phyloP scores from a whole-genome alignment of 768 basidiomycete genomes.

The Rhodotorula babjevae region DNA sequence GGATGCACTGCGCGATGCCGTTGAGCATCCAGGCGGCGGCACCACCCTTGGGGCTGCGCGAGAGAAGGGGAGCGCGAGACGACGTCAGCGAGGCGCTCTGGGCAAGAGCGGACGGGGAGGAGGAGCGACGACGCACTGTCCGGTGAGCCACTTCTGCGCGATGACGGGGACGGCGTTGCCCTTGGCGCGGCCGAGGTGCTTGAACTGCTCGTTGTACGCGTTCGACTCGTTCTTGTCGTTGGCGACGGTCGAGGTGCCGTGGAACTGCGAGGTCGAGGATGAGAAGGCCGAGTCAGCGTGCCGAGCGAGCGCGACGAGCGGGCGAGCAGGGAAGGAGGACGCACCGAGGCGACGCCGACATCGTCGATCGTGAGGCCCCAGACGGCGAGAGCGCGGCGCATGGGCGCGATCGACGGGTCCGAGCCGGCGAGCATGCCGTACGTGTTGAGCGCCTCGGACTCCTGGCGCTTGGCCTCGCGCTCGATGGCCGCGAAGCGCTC shows the following conservation, averaged over 20 bases:
- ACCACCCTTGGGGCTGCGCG: constrained; percentile 73
- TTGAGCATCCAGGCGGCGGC: constrained; percentile 71
- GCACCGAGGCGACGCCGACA: constrained; percentile 54
- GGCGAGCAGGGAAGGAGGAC: neutral
- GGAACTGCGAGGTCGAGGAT: constrained; percentile 44
- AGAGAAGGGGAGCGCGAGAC: neutral
- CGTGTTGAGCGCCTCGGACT: constrained; percentile 83
- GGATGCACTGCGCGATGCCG: constrained; percentile 80
- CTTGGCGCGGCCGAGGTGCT: constrained; percentile 75
- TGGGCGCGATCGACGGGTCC: constrained; percentile 71
- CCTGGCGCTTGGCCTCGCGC: constrained; percentile 81
- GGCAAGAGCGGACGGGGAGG: too few species aligned
- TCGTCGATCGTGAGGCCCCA: constrained; percentile 94
- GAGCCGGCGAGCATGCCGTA: constrained; percentile 91
- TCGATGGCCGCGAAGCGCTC: constrained; percentile 78
- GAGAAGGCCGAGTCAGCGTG: constrained; percentile 12
- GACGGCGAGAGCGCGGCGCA: constrained; percentile 91
- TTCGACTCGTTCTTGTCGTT: constrained; percentile 96
- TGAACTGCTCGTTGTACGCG: constrained; percentile 93
- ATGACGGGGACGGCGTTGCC: constrained; percentile 97
- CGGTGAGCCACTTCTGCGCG: constrained; percentile 94
- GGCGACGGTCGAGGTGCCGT: constrained; percentile 53
- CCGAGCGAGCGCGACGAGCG: neutral
- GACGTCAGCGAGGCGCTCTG: neutral
- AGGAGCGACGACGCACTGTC: constrained; percentile 44